A percentile compares a stretch with the other conserved stretches of the same genome.
phyloP scores from a whole-genome alignment of 2,329 filamentous ascomycete species.

The Westerdykella ornata region DNA sequence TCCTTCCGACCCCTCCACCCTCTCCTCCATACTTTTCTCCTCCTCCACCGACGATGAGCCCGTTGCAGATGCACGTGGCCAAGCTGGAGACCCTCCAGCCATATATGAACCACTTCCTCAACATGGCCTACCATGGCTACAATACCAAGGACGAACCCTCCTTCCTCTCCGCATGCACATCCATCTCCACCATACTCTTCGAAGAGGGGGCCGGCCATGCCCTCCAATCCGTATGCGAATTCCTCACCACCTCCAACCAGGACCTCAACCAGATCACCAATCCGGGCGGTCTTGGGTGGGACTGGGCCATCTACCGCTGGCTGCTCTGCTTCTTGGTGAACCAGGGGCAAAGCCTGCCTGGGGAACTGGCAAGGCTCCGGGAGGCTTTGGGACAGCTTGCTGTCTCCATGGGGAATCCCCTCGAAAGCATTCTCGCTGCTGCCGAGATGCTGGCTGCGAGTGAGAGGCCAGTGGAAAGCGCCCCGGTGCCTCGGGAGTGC shows the following conservation, averaged over 20 bases:
- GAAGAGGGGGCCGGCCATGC: slow-evolving; percentile 8
- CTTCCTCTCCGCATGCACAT: slow-evolving; percentile 10
- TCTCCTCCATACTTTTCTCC: no score
- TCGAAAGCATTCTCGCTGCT: no score
- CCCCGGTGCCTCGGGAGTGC: slow-evolving; percentile 27
- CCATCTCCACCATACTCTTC: background rate
- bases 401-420: no score
- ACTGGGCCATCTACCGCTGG: slow-evolving; percentile 31
- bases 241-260: slow-evolving; percentile 3
- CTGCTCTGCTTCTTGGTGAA: slow-evolving; percentile 15
- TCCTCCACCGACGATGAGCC: slow-evolving; percentile 8
- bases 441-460: no score
- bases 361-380: no score
- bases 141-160: slow-evolving; percentile 14
- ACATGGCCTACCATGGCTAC: slow-evolving; percentile 9
- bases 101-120: background rate
- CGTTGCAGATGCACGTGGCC: background rate
- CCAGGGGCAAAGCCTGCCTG: no score
- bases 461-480: no score
- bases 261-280: slow-evolving; percentile 9
- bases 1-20: no score
- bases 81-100: no score
- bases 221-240: slow-evolving; percentile 11
- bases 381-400: no score
- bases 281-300: slow-evolving; percentile 15